Conservation (phyloP, 2,329 filamentous ascomycete genomes). For the Fusarium incarnatum region DNA sequence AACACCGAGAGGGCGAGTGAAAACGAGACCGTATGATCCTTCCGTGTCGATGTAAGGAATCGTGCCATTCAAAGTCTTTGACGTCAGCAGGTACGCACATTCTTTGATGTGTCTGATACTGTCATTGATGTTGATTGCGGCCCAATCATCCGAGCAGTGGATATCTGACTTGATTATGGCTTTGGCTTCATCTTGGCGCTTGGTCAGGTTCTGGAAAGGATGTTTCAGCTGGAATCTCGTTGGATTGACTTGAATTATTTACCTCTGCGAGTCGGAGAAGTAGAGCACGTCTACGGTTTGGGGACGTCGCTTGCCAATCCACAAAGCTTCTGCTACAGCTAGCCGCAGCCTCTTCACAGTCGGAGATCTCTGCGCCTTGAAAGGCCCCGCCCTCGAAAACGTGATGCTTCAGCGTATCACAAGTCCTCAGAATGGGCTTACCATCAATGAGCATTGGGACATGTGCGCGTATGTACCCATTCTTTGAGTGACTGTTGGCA, state of each 20-base stretch:
- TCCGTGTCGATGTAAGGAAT: neutral
- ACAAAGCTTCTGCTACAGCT: neutral
- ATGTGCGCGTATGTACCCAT: neutral
- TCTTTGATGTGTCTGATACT: neutral
- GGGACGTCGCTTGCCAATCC: neutral
- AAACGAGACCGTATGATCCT: neutral
- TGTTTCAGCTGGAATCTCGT: neutral
- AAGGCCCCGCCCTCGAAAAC: neutral
- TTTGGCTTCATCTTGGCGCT: neutral
- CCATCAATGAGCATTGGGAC: neutral
- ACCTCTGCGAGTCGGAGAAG: neutral
- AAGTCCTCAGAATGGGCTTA: neutral
- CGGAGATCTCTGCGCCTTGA: neutral
- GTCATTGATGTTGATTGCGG: neutral
- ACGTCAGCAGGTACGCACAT: neutral
- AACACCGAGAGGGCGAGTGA: neutral
- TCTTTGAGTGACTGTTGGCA: neutral
- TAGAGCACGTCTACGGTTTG: neutral
- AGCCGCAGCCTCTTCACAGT: neutral
- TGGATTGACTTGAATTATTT: accelerated
- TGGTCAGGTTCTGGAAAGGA: neutral
- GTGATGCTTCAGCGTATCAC: neutral
- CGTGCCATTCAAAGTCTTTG: neutral
- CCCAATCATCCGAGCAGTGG: neutral
- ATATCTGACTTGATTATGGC: neutral